Conservation (phyloP, 164 flowering plant species). For the Vitis labrusca region DNA sequence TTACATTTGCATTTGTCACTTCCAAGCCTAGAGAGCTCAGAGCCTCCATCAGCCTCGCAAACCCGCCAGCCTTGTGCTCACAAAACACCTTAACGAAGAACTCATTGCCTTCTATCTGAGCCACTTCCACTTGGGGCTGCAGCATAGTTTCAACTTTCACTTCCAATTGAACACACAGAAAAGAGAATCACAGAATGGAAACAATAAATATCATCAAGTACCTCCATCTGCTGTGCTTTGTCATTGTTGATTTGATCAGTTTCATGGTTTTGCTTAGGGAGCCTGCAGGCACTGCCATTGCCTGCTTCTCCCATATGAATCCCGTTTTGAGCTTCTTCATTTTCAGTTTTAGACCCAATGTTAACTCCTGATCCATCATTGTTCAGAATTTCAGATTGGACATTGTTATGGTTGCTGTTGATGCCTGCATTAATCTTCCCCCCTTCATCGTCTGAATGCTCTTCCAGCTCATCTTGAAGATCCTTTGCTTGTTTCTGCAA, state of each 20-base stretch:
- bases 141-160: too few relatives aligned
- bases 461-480: constrained; percentile 80
- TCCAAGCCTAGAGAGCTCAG: constrained; percentile 75
- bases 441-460: constrained; percentile 57
- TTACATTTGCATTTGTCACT: constrained; percentile 73
- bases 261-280: constrained; percentile 30
- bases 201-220: constrained; percentile 8
- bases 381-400: constrained; percentile 23
- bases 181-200: too few relatives aligned
- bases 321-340: constrained; percentile 27
- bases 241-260: constrained; percentile 27
- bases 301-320: constrained; percentile 25
- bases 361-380: constrained; percentile 14
- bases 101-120: constrained; percentile 64
- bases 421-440: constrained; percentile 9
- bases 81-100: constrained; percentile 73
- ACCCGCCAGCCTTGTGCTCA: constrained; percentile 78
- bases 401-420: constrained; percentile 17
- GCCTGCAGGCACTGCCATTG: constrained; percentile 14
- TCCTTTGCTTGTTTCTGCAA: constrained; percentile 71
- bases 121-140: constrained; percentile 84
- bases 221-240: constrained; percentile 85
- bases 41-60: constrained; percentile 81
- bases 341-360: constrained; percentile 25
- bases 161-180: too few relatives aligned